These are phyloP conservation scores for Taxawa tesnikishii DNA, from an alignment of 2,329 filamentous ascomycete species.

Conservation along the genomic window DNA sequence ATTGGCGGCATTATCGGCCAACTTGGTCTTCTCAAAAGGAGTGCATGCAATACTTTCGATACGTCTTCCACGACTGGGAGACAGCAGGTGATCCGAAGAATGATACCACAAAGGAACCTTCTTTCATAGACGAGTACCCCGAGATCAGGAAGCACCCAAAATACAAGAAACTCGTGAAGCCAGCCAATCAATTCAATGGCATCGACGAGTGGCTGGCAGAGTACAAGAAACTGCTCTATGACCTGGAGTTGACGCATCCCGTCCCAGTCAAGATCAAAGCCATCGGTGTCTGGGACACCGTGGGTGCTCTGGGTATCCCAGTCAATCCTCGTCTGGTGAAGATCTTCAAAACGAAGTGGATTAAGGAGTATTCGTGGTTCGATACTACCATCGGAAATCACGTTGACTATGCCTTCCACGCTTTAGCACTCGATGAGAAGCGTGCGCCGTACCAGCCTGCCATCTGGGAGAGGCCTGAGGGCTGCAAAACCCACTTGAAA, in stretches of 20 bases:
- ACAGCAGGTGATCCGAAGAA: slow-evolving; percentile 10
- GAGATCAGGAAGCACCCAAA: background rate
- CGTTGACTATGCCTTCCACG: slow-evolving; percentile 45
- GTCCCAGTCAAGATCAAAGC: slow-evolving; percentile 23
- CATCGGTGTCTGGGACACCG: slow-evolving; percentile 39
- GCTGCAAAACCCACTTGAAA: slow-evolving; percentile 24
- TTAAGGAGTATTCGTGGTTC: slow-evolving; percentile 20
- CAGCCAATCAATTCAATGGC: background rate
- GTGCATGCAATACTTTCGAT: slow-evolving; percentile 13
- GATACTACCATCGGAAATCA: slow-evolving; percentile 20
- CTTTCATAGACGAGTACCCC: background rate
- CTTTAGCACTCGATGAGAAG: slow-evolving; percentile 41
- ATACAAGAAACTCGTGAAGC: background rate
- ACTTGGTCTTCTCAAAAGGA: slow-evolving; percentile 25
- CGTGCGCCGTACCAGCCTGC: slow-evolving; percentile 39
- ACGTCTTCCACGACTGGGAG: slow-evolving; percentile 17
- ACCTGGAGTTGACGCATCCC: slow-evolving; percentile 2
- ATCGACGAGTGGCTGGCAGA: slow-evolving; percentile 8
- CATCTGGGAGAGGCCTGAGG: slow-evolving; percentile 28
- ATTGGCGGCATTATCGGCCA: slow-evolving; percentile 28
- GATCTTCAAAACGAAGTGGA: slow-evolving; percentile 5
- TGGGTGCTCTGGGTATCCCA: slow-evolving; percentile 25
- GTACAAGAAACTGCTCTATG: slow-evolving; percentile 7
- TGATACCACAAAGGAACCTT: background rate
- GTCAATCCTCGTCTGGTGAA: slow-evolving; percentile 19